Evolutionary conservation across 257 asterid species (phyloP).

Genomic region (Linderniella brevidens): DNA sequence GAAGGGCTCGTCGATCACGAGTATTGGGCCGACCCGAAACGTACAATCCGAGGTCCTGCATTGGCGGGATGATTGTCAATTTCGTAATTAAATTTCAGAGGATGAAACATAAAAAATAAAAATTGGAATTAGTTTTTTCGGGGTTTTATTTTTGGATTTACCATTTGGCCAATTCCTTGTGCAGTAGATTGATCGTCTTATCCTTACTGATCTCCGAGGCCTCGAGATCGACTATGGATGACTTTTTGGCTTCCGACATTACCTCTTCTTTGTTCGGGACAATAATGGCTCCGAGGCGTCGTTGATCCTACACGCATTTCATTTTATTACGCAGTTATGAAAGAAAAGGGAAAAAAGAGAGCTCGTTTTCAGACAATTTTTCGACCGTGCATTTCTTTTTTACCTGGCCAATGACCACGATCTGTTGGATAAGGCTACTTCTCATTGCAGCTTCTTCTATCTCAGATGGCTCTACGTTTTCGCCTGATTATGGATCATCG

Average conservation of each 20-base stretch:
- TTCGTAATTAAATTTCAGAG: background rate
- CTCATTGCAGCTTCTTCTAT: constrained; percentile 86
- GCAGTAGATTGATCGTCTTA: constrained; percentile 31
- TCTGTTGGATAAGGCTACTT: constrained; percentile 73
- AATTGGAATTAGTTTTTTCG: constrained; percentile 3
- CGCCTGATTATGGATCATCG: constrained; percentile 31
- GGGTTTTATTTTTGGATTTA: constrained; percentile 11
- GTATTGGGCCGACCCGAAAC: constrained; percentile 75
- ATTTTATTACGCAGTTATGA: constrained; percentile 2
- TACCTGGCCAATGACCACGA: constrained; percentile 87
- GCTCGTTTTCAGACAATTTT: too few relatives aligned
- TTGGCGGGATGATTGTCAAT: background rate
- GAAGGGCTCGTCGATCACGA: constrained; percentile 64
- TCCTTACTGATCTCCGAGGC: constrained; percentile 49
- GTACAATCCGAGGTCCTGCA: constrained; percentile 73
- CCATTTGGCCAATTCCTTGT: constrained; percentile 66
- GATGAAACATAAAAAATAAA: background rate
- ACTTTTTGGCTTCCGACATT: constrained; percentile 41
- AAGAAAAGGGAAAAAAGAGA: background rate
- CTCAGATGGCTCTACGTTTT: constrained; percentile 86
- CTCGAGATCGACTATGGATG: constrained; percentile 32
- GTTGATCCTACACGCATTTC: constrained; percentile 39
- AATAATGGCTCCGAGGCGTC: constrained; percentile 84
- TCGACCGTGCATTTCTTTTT: too few relatives aligned
- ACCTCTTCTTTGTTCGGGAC: constrained; percentile 75